These are phyloP conservation scores for Magnusiomyces sp. DNA, from an alignment of 1,139 yeast genomes.

Conservation along the genomic window DNA sequence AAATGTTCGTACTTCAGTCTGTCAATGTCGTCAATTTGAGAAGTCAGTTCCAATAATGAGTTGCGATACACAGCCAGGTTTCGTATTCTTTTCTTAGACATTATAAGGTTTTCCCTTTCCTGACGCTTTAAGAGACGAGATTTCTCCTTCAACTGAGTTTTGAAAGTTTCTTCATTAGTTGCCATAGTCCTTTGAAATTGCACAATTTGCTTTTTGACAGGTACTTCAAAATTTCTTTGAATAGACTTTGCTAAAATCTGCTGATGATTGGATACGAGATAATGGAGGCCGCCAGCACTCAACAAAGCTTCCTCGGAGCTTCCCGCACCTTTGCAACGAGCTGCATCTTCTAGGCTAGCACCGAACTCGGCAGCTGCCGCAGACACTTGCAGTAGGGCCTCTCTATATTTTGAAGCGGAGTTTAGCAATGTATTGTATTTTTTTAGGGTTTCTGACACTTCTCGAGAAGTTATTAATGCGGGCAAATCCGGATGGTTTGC, in stretches of 20 bases:
- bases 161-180: slow-evolving; percentile 46
- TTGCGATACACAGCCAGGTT: slow-evolving; percentile 57
- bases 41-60: slow-evolving; percentile 57
- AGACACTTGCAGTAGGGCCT: slow-evolving; percentile 45
- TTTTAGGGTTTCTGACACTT: slow-evolving; percentile 42
- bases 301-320: slow-evolving; percentile 56
- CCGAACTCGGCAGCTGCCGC: slow-evolving; percentile 70
- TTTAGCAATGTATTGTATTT: slow-evolving; percentile 41
- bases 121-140: slow-evolving; percentile 44
- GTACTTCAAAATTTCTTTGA: slow-evolving; percentile 45
- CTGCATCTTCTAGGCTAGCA: slow-evolving; percentile 57
- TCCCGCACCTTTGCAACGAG: slow-evolving; percentile 60
- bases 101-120: slow-evolving; percentile 48
- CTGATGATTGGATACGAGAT: slow-evolving; percentile 68
- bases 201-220: slow-evolving; percentile 34
- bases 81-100: slow-evolving; percentile 39
- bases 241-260: slow-evolving; percentile 57
- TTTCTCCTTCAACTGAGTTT: slow-evolving; percentile 46
- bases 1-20: slow-evolving; percentile 67
- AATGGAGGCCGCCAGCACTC: slow-evolving; percentile 72
- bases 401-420: slow-evolving; percentile 46
- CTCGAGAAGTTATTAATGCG: slow-evolving; percentile 50
- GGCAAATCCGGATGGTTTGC: slow-evolving; percentile 42
- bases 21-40: slow-evolving; percentile 72
- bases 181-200: slow-evolving; percentile 22